A percentile compares a stretch with the other conserved stretches of the same genome.
Conservation (phyloP, 2,329 filamentous ascomycete genomes). For the Aspergillus tanneri region DNA sequence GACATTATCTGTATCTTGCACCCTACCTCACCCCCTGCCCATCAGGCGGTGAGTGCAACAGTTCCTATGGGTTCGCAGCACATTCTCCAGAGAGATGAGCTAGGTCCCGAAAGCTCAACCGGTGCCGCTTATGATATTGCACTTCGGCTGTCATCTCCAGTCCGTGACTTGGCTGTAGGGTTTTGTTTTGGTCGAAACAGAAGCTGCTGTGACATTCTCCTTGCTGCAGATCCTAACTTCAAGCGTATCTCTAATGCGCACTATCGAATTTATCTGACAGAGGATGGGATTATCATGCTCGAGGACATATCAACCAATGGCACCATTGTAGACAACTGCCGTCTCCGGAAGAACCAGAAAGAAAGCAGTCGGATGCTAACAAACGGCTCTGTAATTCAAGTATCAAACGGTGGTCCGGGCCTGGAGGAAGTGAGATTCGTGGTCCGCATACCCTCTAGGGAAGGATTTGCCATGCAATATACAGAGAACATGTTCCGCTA, state of each 20-base stretch:
- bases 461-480: conserved; percentile 67
- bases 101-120: conserved; percentile 43
- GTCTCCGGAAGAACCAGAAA: conserved; percentile 58
- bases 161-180: conserved; percentile 68
- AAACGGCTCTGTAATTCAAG: conserved; percentile 70
- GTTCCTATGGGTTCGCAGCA: conserved; percentile 56
- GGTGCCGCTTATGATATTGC: conserved; percentile 62
- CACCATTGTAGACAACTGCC: conserved; percentile 74
- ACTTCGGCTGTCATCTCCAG: conserved; percentile 70
- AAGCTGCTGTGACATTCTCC: conserved; percentile 67
- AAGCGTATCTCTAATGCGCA: conserved; percentile 89
- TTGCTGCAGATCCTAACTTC: conserved; percentile 66
- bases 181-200: conserved; percentile 84
- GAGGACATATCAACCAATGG: conserved; percentile 96
- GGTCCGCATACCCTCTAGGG: conserved; percentile 76
- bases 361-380: conserved; percentile 64
- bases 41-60: conserved; percentile 64
- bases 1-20: conserved; percentile 89
- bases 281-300: conserved; percentile 83
- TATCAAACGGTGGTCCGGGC: conserved; percentile 54
- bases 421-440: conserved; percentile 72
- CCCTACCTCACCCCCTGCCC: conserved; percentile 71
- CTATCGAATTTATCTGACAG: conserved; percentile 88
- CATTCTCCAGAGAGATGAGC: conserved; percentile 55
- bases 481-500: conserved; percentile 68